Evolutionary conservation across 805 yeast species (phyloP), one percentile per base, ranked within the genome.

Genomic region (Ogataea paraovalis): DNA sequence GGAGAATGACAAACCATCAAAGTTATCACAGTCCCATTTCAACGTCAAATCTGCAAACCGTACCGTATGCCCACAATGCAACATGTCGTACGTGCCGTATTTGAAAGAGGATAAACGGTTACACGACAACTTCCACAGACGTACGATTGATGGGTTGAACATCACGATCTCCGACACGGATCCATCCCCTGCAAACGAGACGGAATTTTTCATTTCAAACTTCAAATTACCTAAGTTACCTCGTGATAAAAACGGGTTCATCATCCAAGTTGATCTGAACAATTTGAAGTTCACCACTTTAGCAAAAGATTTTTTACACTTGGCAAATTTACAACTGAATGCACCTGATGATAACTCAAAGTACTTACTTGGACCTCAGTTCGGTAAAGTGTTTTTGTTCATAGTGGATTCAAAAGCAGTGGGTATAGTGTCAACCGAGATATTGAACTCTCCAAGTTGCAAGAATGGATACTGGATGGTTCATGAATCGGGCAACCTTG

Each of bases 261-360:
- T 76, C 5, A 65, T 70, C 0, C 69, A 69, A 55, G 64, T 74
- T 3, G 57, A 71, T 44, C 57, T 68, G 0, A 53, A 54, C 1
- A 62, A 54, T n/a, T 44, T 45, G 7, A 54, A 58, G 14, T 77
- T 71, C 46, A 68, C 60, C 1, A 52, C 54, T 9, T 67, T 72
- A 1, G 62, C 72, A 1, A 42, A 65, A 32, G 74, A 72, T 25
- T 57, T 82, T 3, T 60, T 85, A 48, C 65, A 68, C 0, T 65
- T 82, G 59, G 86, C 79, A 7, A 84, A 85, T 58, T 69, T 65
- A 6, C 85, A 79, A 51, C 65, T 85, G 42, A 77, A 74, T 61
- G 89, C 91, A 0, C 84, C 81, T 5, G 49, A 44, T 10, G 66
- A 59, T 19, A 49, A 54, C 1, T 36, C 55, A 8, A 30, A 46